These are phyloP conservation scores for Pseudogymnoascus sp. DNA, from an alignment of 2,329 filamentous ascomycete species.

Conservation along the genomic window DNA sequence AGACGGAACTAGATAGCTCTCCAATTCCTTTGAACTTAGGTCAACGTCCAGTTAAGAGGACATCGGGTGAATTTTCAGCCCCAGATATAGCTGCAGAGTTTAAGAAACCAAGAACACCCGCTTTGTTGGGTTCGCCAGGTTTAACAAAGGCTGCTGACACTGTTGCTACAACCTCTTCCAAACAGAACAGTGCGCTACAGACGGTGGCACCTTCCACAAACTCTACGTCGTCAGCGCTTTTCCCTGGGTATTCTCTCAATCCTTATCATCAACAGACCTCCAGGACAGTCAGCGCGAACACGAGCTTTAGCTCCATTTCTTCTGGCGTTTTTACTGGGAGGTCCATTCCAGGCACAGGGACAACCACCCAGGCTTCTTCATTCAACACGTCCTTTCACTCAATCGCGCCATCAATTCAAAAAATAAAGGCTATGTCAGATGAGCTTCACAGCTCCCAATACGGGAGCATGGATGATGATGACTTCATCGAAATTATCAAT, in stretches of 20 bases:
- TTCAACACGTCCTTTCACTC: conserved; percentile 13
- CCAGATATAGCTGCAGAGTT: neutral
- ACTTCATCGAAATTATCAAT: conserved; percentile 13
- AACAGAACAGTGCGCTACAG: neutral
- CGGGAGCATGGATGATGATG: conserved; percentile 21
- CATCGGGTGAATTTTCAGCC: neutral
- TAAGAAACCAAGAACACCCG: conserved; percentile 4
- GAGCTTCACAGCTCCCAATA: conserved; percentile 18
- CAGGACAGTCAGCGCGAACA: conserved; percentile 11
- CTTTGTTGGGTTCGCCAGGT: neutral
- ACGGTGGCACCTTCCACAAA: neutral
- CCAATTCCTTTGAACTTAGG: neutral
- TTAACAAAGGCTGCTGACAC: neutral
- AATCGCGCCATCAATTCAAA: neutral
- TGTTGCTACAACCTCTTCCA: neutral
- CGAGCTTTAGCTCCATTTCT: conserved; percentile 19
- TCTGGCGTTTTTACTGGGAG: conserved; percentile 19
- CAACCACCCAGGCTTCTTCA: conserved; percentile 12
- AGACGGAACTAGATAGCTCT: neutral
- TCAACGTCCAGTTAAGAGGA: neutral
- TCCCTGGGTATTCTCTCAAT: neutral
- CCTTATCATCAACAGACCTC: neutral
- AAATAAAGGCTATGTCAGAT: conserved; percentile 5
- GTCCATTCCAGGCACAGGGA: neutral
- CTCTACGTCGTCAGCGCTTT: conserved; percentile 11